Evolutionary conservation across 345 rosid species (phyloP).

Genomic region (Garcia nutans): DNA sequence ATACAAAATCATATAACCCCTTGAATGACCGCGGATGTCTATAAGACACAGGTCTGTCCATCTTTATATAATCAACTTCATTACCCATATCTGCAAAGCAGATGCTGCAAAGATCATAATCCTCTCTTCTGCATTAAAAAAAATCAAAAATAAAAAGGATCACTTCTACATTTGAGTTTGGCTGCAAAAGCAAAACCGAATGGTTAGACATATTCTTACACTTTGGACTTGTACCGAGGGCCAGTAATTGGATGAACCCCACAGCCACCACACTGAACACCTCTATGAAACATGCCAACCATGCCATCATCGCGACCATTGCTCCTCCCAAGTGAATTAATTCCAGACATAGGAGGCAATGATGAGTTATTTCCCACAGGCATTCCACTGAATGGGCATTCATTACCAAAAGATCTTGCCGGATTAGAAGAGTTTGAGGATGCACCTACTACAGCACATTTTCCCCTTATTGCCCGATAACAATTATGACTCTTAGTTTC

Average conservation of each 20-base stretch:
- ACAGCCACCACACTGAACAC: conserved; percentile 87
- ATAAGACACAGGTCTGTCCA: conserved; percentile 56
- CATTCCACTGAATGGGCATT: conserved; percentile 64
- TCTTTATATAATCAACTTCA: conserved; percentile 59
- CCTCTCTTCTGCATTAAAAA: conserved; percentile 51
- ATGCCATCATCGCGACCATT: conserved; percentile 25
- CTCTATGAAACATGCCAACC: conserved; percentile 65
- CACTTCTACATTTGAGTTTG: not conserved
- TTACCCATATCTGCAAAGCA: conserved; percentile 75
- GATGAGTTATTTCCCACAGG: conserved; percentile 24
- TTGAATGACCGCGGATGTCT: conserved; percentile 33
- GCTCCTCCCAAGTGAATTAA: conserved; percentile 32
- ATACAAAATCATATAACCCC: conserved; percentile 42
- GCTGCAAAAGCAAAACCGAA: not conserved
- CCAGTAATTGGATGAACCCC: conserved; percentile 90
- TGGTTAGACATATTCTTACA: conserved; percentile 49
- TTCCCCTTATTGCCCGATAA: not conserved
- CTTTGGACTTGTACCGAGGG: conserved; percentile 81
- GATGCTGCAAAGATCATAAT: conserved; percentile 88
- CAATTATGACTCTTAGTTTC: too few species aligned
- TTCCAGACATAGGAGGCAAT: conserved; percentile 9
- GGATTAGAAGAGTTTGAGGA: conserved; percentile 15
- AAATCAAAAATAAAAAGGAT: not conserved
- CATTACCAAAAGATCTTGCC: conserved; percentile 14
- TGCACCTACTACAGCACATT: conserved; percentile 16